Evolutionary conservation across 345 rosid genomes (phyloP).

Genomic region (Luvunga scandens): DNA sequence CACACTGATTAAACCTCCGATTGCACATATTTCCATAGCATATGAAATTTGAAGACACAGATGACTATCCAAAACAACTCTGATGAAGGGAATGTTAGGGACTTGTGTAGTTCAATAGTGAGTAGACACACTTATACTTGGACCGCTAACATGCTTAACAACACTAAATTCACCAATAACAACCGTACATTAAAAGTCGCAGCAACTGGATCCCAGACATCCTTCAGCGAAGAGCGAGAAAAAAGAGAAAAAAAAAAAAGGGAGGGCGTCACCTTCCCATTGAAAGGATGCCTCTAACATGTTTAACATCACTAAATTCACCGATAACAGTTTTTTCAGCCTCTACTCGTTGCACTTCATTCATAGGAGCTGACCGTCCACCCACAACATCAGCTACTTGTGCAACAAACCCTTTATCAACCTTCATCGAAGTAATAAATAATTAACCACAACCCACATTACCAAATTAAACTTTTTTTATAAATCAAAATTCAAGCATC

Average conservation of each 20-base stretch:
- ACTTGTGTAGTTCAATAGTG: no score
- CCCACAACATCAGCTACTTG: conserved; percentile 91
- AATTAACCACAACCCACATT: neutral
- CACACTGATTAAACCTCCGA: neutral
- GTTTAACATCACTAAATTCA: conserved; percentile 29
- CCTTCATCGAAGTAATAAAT: conserved; percentile 35
- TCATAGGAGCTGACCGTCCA: conserved; percentile 88
- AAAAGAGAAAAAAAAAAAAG: neutral
- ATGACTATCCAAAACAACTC: neutral
- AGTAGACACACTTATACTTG: no score
- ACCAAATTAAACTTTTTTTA: neutral
- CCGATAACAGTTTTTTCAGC: conserved; percentile 56
- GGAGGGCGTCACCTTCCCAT: conserved; percentile 67
- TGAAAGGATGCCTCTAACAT: conserved; percentile 84
- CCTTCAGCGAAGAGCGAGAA: neutral
- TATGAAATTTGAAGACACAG: neutral
- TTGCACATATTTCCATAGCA: neutral
- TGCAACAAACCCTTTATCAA: conserved; percentile 94
- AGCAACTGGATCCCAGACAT: neutral
- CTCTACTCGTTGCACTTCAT: conserved; percentile 68
- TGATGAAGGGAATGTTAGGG: neutral
- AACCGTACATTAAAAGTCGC: no score
- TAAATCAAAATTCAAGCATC: neutral
- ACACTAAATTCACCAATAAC: neutral
- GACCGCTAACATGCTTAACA: neutral